phyloP scores from a whole-genome alignment of 2,329 filamentous ascomycete species.

The Apiospora saccharicola region DNA sequence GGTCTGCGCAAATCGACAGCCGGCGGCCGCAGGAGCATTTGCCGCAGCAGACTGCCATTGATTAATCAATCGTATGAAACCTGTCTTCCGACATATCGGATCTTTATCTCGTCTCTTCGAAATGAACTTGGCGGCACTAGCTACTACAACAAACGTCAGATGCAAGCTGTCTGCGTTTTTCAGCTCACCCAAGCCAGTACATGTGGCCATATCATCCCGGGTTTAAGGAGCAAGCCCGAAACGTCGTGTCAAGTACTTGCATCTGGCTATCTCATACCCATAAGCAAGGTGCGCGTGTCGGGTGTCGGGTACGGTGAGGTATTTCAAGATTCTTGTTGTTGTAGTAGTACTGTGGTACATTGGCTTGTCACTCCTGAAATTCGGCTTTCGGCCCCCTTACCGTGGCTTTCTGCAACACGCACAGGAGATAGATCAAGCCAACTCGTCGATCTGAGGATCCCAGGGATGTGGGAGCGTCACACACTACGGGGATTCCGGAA shows the following conservation, averaged over 20 bases:
- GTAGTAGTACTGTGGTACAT: neutral
- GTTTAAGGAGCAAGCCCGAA: neutral
- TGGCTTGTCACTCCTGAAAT: neutral
- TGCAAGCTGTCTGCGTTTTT: neutral
- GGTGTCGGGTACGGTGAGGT: neutral
- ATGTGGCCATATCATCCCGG: neutral
- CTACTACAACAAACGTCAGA: no score
- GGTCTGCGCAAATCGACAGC: neutral
- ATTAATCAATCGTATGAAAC: neutral
- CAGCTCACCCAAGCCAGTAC: neutral
- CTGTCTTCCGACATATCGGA: constrained; percentile 11
- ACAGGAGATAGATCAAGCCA: neutral
- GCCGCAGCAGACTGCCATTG: constrained; percentile 1
- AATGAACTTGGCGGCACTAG: neutral
- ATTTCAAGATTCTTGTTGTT: neutral
- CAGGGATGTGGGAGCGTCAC: constrained; percentile 2
- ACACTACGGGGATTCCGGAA: neutral
- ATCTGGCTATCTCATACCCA: neutral
- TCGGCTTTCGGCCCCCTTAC: neutral
- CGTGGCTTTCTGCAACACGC: constrained; percentile 1
- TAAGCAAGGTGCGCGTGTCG: constrained; percentile 2
- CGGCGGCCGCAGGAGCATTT: neutral
- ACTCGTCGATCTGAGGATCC: constrained; percentile 7
- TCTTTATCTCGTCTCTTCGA: neutral
- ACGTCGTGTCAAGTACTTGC: neutral